These are phyloP conservation scores for Fomitopsis pinicola DNA, from an alignment of 1,284 basidiomycete species.

Conservation along the genomic window DNA sequence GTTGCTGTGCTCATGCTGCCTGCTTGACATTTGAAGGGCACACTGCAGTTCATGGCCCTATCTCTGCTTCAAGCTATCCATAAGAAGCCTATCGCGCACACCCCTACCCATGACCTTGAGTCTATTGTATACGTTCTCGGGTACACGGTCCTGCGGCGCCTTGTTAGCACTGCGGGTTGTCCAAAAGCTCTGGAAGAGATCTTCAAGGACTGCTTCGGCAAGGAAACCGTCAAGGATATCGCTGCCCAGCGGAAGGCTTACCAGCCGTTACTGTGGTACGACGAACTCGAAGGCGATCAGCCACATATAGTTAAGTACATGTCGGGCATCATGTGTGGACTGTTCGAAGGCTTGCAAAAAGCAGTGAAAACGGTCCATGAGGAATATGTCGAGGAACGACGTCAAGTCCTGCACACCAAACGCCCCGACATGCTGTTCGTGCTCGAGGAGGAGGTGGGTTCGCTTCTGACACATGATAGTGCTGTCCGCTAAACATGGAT, in stretches of 20 bases:
- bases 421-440: too few relatives aligned
- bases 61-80: not conserved
- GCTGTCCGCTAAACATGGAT: too few relatives aligned
- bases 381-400: too few relatives aligned
- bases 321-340: too few relatives aligned
- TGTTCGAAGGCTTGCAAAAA: too few relatives aligned
- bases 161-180: not conserved
- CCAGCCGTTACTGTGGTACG: not conserved
- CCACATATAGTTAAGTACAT: not conserved
- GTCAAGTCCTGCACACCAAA: too few relatives aligned
- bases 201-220: not conserved
- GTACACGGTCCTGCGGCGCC: not conserved
- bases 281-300: not conserved
- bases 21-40: not conserved
- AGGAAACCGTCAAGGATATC: not conserved
- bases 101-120: not conserved
- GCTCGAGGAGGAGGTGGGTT: too few relatives aligned
- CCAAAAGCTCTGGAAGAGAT: not conserved
- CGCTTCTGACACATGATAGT: too few relatives aligned
- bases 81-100: not conserved
- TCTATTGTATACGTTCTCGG: not conserved
- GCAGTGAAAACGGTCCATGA: not conserved
- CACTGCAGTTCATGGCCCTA: slow-evolving; percentile 1
- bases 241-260: not conserved
- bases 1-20: too few relatives aligned